Conservation (phyloP, 345 rosid species). For the Ceriops zippeliana region DNA sequence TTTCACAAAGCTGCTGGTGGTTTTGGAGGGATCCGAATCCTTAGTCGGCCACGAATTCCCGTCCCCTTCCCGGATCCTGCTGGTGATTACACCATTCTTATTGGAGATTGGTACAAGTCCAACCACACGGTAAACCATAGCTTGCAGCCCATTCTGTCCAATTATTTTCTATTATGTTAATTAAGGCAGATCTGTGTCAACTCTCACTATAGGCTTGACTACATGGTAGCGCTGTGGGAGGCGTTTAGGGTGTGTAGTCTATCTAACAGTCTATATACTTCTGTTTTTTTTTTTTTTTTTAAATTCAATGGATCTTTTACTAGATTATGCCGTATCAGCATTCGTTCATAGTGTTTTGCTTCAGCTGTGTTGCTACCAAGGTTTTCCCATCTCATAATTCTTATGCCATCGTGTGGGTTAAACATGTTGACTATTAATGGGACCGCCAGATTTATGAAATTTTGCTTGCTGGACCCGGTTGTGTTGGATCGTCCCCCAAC, state of each 20-base stretch:
- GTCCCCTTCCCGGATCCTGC: constrained; percentile 83
- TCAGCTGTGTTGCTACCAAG: neutral
- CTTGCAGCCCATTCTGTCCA: no score
- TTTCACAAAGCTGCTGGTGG: constrained; percentile 95
- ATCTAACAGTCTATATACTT: no score
- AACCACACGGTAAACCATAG: constrained; percentile 52
- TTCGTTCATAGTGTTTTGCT: neutral
- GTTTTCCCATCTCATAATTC: neutral
- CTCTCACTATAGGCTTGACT: no score
- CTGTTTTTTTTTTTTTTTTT: no score
- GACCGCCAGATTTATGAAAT: neutral
- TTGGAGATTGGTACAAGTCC: constrained; percentile 75
- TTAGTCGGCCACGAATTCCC: constrained; percentile 76
- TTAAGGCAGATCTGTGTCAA: no score
- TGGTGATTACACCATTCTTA: constrained; percentile 70
- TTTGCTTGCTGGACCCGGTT: no score
- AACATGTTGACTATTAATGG: neutral
- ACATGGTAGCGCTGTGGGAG: no score
- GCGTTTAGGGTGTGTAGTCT: no score
- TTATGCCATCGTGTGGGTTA: neutral
- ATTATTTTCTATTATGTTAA: no score
- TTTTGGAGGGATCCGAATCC: constrained; percentile 73
- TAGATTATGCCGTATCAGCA: no score
- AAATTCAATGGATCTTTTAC: no score
- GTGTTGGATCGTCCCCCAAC: no score